Percentiles rank a stretch among this genome's conserved stretches.
Conservation (phyloP, 805 yeast genomes). For the Candida golubevii region DNA sequence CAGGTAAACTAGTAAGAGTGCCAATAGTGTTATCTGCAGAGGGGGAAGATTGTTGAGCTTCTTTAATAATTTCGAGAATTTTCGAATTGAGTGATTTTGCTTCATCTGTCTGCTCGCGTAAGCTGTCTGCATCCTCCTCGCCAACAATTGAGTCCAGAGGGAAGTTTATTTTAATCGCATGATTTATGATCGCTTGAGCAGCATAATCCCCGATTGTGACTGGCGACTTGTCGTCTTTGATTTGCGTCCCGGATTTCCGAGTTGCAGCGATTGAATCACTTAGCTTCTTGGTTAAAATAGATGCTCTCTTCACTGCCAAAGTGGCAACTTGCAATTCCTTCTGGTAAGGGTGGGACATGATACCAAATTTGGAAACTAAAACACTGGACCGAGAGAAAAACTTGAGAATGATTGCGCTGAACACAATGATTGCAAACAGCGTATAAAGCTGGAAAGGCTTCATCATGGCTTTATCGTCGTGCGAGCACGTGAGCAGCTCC, state of each 20-base stretch:
- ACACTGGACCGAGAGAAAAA: too few relatives aligned
- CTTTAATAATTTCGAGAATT: conserved; percentile 57
- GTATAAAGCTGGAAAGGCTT: background rate
- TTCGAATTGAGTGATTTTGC: conserved; percentile 44
- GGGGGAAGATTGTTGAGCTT: conserved; percentile 46
- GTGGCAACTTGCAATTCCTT: conserved; percentile 78
- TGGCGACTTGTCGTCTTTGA: conserved; percentile 87
- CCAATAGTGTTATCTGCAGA: conserved; percentile 35
- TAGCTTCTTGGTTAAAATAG: conserved; percentile 62
- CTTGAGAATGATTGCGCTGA: too few relatives aligned
- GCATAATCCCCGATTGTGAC: conserved; percentile 97
- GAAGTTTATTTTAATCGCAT: conserved; percentile 73
- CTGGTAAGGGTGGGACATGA: conserved; percentile 38
- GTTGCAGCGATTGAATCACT: conserved; percentile 51
- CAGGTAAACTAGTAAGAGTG: conserved; percentile 37
- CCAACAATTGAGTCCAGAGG: conserved; percentile 88
- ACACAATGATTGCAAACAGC: too few relatives aligned
- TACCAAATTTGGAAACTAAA: background rate
- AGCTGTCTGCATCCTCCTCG: conserved; percentile 80
- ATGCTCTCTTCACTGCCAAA: conserved; percentile 85
- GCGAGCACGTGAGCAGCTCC: conserved; percentile 15
- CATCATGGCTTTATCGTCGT: conserved; percentile 4
- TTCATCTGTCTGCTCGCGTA: conserved; percentile 41
- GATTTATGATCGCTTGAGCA: conserved; percentile 88
- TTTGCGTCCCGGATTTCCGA: conserved; percentile 52